Conservation (phyloP, 2,329 filamentous ascomycete genomes). For the Rutstroemia sp. region DNA sequence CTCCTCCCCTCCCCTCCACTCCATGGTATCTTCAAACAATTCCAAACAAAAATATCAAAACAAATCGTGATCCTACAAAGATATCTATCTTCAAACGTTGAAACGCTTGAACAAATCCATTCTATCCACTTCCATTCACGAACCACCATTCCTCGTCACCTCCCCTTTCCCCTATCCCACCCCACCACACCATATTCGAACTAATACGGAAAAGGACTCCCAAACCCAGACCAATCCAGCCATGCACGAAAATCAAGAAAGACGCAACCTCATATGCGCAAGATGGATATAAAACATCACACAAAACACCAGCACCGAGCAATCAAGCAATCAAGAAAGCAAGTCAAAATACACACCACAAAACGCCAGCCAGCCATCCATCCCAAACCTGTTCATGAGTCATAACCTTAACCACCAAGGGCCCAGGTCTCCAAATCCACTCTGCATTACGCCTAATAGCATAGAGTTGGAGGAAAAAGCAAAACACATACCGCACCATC, state of each 20-base stretch:
- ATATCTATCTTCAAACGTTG: neutral
- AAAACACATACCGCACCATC: neutral
- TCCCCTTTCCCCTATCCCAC: neutral
- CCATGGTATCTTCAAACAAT: neutral
- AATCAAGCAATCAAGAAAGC: neutral
- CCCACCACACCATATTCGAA: neutral
- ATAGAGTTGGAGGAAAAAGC: neutral
- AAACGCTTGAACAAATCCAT: neutral
- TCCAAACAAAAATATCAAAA: neutral
- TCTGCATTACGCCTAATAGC: neutral
- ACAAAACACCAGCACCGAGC: neutral
- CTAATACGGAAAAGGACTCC: neutral
- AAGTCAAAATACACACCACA: neutral
- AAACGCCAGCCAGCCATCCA: neutral
- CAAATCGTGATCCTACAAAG: neutral
- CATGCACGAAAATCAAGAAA: neutral
- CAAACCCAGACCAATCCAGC: neutral
- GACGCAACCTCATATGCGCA: slow-evolving; percentile 1
- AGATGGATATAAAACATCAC: neutral
- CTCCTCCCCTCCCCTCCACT: neutral
- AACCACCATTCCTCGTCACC: neutral
- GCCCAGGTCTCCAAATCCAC: neutral
- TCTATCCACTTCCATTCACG: neutral
- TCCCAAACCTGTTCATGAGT: neutral
- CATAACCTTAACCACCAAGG: neutral